Base-by-base conservation (phyloP, 2,329 filamentous ascomycete species). In the Triangularia verruculosa region DNA sequence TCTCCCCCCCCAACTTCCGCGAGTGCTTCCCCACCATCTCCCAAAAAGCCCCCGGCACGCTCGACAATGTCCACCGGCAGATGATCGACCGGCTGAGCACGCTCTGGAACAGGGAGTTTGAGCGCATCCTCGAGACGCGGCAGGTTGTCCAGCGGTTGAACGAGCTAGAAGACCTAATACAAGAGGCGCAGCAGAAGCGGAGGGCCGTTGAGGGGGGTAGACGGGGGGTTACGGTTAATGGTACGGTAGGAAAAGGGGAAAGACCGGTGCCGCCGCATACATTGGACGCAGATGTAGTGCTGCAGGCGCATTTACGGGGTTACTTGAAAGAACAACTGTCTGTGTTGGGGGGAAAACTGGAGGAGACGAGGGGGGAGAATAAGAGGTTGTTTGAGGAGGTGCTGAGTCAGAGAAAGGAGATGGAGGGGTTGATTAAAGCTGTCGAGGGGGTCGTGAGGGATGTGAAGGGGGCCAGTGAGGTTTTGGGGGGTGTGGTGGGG, bases 21-120 rank as follows among this genome's bases (percentile, higher is more conserved):
- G 78, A 81, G 1, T 89, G 86, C 75, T 89, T 86, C 72, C 86
- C 86, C 52, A 86, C 82, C 20, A 78, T 88, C n/a, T 80, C 83
- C 17, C 72, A 74, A 43, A 76, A 78, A 65, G 80, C 84, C 20
- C 82, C 83, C 24, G 76, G 74, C 7, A 79, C 82, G 39, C 77
- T 89, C 69, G 77, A 77, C 66, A 79, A 81, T 67, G 81, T 88
- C 47, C 86, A 87, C 76, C 73, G 74, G 60, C 82, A 84, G 71
- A 85, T 89, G 82, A 81, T 86, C 11, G 80, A 80, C 13, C 78
- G 83, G 68, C 72, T 89, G 65, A 77, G 78, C 22, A 77, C 79
- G 67, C 80, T 86, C 65, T 87, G 85, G 68, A 76, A 79, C 78
- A 80, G 79, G 70, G 85, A 88, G 72, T 89, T 89, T 71, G 80